These are phyloP conservation scores for Mycena leptocephala DNA, from an alignment of 768 basidiomycete genomes.

Conservation along the genomic window DNA sequence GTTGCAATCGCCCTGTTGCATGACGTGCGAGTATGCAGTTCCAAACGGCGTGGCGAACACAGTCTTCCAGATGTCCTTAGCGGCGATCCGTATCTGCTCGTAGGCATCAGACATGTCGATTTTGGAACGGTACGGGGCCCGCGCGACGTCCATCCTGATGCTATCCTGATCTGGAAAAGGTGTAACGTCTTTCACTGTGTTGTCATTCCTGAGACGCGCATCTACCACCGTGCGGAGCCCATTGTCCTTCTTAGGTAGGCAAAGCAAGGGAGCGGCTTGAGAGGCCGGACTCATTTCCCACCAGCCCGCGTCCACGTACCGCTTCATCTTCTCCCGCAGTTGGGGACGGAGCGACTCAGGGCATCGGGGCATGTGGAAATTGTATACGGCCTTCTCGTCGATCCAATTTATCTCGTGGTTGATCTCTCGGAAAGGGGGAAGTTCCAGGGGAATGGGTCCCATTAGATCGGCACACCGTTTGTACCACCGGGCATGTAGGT, in stretches of 20 bases:
- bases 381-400: constrained; percentile 39
- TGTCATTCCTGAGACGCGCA: no score
- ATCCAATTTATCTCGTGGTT: constrained; percentile 51
- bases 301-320: not conserved
- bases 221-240: no score
- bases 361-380: constrained; percentile 37
- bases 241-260: constrained; percentile 44
- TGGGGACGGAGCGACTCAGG: no score
- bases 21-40: not conserved
- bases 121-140: no score
- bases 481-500: constrained; percentile 18
- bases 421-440: constrained; percentile 47
- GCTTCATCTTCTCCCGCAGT: no score
- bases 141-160: no score
- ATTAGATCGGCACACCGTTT: constrained; percentile 30
- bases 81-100: no score
- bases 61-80: constrained; percentile 39
- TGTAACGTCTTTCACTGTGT: no score
- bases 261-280: constrained; percentile 43
- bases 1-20: no score
- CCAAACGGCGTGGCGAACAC: constrained; percentile 42
- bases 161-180: no score
- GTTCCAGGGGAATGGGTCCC: constrained; percentile 15
- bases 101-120: no score
- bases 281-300: not conserved